Evolutionary conservation across 805 yeast genomes (phyloP).

Genomic region (Yueomyces sp.): DNA sequence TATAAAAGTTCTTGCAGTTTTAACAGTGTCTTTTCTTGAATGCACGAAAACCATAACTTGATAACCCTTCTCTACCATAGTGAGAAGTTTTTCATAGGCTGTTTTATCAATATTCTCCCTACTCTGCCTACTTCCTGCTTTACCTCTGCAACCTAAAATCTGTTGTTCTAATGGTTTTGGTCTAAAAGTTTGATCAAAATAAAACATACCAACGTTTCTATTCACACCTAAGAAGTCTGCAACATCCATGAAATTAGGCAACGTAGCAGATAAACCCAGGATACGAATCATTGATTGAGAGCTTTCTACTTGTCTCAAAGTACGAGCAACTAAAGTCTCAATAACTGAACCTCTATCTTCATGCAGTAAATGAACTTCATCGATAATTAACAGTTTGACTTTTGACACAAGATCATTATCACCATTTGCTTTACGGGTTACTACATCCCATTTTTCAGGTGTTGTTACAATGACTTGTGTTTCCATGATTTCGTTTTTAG

Average conservation of each 20-base stretch:
- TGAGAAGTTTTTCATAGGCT: slow-evolving; percentile 62
- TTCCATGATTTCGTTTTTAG: slow-evolving; percentile 60
- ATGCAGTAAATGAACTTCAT: slow-evolving; percentile 91
- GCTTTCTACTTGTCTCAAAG: slow-evolving; percentile 87
- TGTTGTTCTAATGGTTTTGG: slow-evolving; percentile 91
- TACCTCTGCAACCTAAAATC: slow-evolving; percentile 74
- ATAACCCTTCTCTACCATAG: slow-evolving; percentile 52
- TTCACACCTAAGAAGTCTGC: slow-evolving; percentile 92
- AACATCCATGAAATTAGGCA: slow-evolving; percentile 85
- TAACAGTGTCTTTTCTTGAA: slow-evolving; percentile 84
- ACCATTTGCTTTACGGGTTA: slow-evolving; percentile 84
- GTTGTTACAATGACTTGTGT: slow-evolving; percentile 90
- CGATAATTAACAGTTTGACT: slow-evolving; percentile 77
- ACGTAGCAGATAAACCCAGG: slow-evolving; percentile 87
- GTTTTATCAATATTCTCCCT: slow-evolving; percentile 63
- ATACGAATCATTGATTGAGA: slow-evolving; percentile 88
- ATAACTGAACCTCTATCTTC: slow-evolving; percentile 98
- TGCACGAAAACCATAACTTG: slow-evolving; percentile 97
- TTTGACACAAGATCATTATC: slow-evolving; percentile 75
- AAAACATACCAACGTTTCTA: slow-evolving; percentile 82
- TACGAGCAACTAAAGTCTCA: slow-evolving; percentile 88
- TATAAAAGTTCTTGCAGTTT: slow-evolving; percentile 63
- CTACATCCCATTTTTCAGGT: slow-evolving; percentile 97
- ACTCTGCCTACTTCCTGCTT: slow-evolving; percentile 58
- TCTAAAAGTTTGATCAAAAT: slow-evolving; percentile 82